A percentile compares a stretch with the other conserved stretches of the same genome.
Evolutionary conservation across 371 early-diverging fungal genomes (phyloP).

Genomic region (Actinomucor elegans): DNA sequence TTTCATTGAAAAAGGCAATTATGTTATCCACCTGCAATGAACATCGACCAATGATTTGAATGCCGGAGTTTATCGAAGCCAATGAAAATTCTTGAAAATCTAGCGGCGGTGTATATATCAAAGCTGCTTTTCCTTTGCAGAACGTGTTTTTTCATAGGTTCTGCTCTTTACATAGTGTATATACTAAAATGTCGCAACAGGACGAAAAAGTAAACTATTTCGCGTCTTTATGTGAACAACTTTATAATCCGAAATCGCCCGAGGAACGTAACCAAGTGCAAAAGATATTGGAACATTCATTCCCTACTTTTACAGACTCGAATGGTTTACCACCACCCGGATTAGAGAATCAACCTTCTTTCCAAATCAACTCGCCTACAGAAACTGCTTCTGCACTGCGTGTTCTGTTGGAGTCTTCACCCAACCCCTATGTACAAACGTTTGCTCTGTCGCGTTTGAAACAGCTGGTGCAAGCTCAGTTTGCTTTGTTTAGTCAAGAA

Average conservation of each 20-base stretch:
- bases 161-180: neutral
- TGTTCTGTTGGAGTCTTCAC: slow-evolving; percentile 69
- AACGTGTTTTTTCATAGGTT: too few species aligned
- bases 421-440: slow-evolving; percentile 71
- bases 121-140: too few species aligned
- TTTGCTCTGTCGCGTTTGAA: slow-evolving; percentile 71
- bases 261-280: slow-evolving; percentile 71
- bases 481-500: slow-evolving; percentile 60
- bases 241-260: slow-evolving; percentile 61
- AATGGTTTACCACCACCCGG: slow-evolving; percentile 33
- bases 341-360: slow-evolving; percentile 39
- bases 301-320: slow-evolving; percentile 78
- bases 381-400: slow-evolving; percentile 72
- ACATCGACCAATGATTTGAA: too few species aligned
- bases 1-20: too few species aligned
- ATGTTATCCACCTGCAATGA: too few species aligned
- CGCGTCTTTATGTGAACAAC: slow-evolving; percentile 48
- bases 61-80: too few species aligned
- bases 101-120: too few species aligned
- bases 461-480: slow-evolving; percentile 70
- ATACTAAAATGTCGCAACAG: slow-evolving; percentile 20
- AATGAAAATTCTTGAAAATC: too few species aligned
- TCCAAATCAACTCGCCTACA: slow-evolving; percentile 63
- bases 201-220: slow-evolving; percentile 39
- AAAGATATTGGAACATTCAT: slow-evolving; percentile 71